Evolutionary conservation across 2,329 filamentous ascomycete genomes (phyloP), one percentile per base, ranked within the genome.

Genomic region (Teratosphaeria destructans): DNA sequence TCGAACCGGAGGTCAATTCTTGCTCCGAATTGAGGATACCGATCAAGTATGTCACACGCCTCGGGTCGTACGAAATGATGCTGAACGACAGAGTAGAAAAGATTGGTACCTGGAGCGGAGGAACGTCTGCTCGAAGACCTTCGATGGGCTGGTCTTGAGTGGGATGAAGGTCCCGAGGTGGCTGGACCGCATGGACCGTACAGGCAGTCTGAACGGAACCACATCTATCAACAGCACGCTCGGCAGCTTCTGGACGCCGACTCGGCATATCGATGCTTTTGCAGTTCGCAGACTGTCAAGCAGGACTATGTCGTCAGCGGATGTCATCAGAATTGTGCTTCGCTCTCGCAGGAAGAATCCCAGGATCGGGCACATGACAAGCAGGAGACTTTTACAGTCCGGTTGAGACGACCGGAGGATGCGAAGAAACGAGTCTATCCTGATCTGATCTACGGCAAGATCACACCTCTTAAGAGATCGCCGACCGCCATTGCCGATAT

Each of bases 191-290:
- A 87, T 69, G 91, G 91, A 1, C 90, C 94, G 0, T 99, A 96
- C 73, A 84, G 84, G 77, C 90, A 95, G 83, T 97, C 94, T 1
- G 84, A 96, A 72, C 82, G 94, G 59, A 85, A 89, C 1, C 72
- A 77, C 1, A 77, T 89, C 16, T 97, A 99, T 72, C 79, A 81
- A 63, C 73, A 85, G 59, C 85, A 96, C 70, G 86, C 87, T 6
- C 73, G 88, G 52, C 75, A 82, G 12, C 79, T 99, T 12, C 73
- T 99, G 3, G 74, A 85, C 4, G 79, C 81, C 7, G 89, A 86
- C 10, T 82, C 87, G 61, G 94, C 91, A 6, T 99, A 97, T 73
- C 85, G 93, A 63, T 99, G 94, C 74, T 99, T 99, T 78, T 99
- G 94, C 75, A 85, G 85, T 0, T 83, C 66, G 19, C 68, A 70